A percentile compares a stretch with the other conserved stretches of the same genome.
Conservation (phyloP, 129 eudicot genomes). For the Flaveria brownii region DNA sequence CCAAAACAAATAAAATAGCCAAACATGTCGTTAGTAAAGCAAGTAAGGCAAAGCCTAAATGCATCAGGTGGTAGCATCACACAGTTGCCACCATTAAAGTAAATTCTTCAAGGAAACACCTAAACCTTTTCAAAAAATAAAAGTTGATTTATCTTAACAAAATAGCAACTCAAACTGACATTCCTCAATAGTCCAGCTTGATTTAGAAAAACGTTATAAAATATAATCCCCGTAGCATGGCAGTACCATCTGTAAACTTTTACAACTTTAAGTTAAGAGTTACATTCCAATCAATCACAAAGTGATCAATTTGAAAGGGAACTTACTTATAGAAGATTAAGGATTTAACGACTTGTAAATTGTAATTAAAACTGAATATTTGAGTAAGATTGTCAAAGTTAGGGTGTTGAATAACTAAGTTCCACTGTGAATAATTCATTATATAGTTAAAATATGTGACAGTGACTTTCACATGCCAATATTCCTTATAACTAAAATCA, state of each 20-base stretch:
- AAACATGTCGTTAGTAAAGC: conserved; percentile 35
- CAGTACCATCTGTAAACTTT: neutral
- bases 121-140: neutral
- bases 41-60: conserved; percentile 41
- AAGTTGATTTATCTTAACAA: neutral
- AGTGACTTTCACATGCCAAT: too few species aligned
- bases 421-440: too few species aligned
- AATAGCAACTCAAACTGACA: conserved; percentile 1
- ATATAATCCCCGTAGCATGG: conserved; percentile 2
- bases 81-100: conserved; percentile 86
- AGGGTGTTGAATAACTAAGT: too few species aligned
- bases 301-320: neutral
- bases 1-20: conserved; percentile 40
- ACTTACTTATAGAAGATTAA: conserved; percentile 10
- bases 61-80: conserved; percentile 81
- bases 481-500: too few species aligned
- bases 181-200: conserved; percentile 11
- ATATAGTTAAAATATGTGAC: too few species aligned
- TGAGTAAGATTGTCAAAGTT: too few species aligned
- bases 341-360: neutral
- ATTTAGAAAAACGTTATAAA: neutral
- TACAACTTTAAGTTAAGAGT: neutral
- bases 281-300: neutral
- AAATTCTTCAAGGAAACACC: conserved; percentile 22
- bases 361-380: too few species aligned